A percentile compares a stretch with the other conserved stretches of the same genome.
phyloP scores from a whole-genome alignment of 768 basidiomycete genomes.

The Tylopilus sp. region DNA sequence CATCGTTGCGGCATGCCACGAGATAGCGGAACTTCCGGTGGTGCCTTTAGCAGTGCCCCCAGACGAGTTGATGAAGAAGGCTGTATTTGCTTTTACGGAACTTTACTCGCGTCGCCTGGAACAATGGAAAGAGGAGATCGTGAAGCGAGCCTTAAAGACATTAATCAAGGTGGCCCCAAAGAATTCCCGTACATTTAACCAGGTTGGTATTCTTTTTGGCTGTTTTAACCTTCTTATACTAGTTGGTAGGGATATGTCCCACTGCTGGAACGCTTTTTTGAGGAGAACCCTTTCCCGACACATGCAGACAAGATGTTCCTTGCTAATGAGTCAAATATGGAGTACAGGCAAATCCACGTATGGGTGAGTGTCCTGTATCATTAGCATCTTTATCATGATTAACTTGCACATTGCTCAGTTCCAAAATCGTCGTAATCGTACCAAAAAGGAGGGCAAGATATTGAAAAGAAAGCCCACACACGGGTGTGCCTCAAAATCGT shows the following conservation, averaged over 20 bases:
- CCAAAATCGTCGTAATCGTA: not conserved
- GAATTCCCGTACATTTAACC: not conserved
- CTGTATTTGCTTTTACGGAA: not conserved
- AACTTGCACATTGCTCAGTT: not conserved
- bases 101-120: not conserved
- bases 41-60: rapidly evolving
- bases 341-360: not conserved
- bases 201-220: not conserved
- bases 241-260: not conserved
- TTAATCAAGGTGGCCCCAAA: not conserved
- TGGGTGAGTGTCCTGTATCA: not conserved
- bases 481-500: not conserved
- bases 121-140: not conserved
- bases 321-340: not conserved
- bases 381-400: rapidly evolving
- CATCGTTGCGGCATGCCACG: not conserved
- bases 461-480: not conserved
- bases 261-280: not conserved
- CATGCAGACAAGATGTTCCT: not conserved
- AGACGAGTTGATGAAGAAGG: rapidly evolving
- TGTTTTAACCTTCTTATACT: not conserved
- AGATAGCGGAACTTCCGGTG: not conserved
- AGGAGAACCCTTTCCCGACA: not conserved
- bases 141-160: not conserved
- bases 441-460: not conserved